phyloP scores from a whole-genome alignment of 1,284 basidiomycete genomes.

The Cutaneotrichosporon dermatis region DNA sequence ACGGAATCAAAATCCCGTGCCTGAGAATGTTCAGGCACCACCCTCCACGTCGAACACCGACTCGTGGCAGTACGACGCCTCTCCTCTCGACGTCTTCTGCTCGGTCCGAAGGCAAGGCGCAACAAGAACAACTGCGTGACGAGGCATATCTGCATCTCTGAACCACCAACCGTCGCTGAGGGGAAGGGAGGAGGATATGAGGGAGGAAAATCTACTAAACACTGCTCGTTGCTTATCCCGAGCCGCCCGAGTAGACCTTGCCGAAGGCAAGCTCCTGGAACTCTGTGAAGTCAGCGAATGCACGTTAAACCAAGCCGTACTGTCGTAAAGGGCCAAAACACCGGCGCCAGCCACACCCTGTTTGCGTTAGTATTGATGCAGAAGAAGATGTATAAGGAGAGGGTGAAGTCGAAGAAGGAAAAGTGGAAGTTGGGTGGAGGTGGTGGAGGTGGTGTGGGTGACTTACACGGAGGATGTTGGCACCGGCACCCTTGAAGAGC shows the following conservation, averaged over 20 bases:
- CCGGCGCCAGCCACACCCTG: constrained; percentile 63
- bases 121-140: neutral
- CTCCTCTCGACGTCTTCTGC: no score
- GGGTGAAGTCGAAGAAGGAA: no score
- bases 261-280: constrained; percentile 68
- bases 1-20: no score
- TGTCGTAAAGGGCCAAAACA: constrained; percentile 61
- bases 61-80: no score
- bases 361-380: no score
- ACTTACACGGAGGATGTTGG: constrained; percentile 57
- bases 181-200: neutral
- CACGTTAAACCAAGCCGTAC: no score
- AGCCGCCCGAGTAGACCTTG: constrained; percentile 68
- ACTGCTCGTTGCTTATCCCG: constrained; percentile 33
- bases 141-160: constrained; percentile 2
- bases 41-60: no score
- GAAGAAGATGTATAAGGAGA: no score
- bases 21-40: no score
- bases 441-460: no score
- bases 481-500: constrained; percentile 58
- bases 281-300: neutral
- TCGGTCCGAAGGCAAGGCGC: no score
- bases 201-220: neutral
- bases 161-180: neutral
- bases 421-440: no score